Base-by-base conservation (phyloP, 2,329 filamentous ascomycete genomes). In the Penicillium sp. region DNA sequence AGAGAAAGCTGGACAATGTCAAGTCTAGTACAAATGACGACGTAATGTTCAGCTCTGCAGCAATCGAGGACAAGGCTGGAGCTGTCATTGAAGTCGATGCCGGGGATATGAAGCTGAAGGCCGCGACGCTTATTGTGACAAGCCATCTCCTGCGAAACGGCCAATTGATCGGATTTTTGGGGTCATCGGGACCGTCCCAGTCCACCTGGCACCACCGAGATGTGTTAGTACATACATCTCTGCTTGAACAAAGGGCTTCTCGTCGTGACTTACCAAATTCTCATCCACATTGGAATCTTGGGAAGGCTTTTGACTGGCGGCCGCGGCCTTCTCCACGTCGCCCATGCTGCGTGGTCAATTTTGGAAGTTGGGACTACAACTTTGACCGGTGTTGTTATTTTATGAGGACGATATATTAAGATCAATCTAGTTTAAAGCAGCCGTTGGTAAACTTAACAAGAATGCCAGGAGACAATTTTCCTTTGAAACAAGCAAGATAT, bases 111-210 rank as follows among this genome's bases (percentile, higher is more conserved):
- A 82, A 76, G 1, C 76, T 80, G 20, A 83, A 73, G 3, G 72
- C 60, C 0, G 78, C 78, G 2, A 84, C 71, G 1, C 82, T 65
- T 3, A 63, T 63, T 2, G 83, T 70, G 24, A 77, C 76, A 1
- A 70, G 62, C 64, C 75, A 76, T 65, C 81, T 83, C 61, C 71
- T 74, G 8, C 56, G 57, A 1, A 63, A 63, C 3, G 75, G 63
- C 83, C 84, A 88, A 65, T 87, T 88, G 60, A 80, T 68, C 0
- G 85, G 84, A 57, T 86, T 84, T 38, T 76, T 69, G 1, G 79
- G 79, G 55, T 85, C 83, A 53, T 82, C 68, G 0, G 79, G 77
- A 0, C 80, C 77, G 60, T 86, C 82, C 81, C 83, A 88, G 58
- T 78, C 79, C 12, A 87, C 79, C 75, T 73, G 30, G 14, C 16